Evolutionary conservation across 1,284 basidiomycete genomes (phyloP).

Genomic region (Agroathelia rolfsii): DNA sequence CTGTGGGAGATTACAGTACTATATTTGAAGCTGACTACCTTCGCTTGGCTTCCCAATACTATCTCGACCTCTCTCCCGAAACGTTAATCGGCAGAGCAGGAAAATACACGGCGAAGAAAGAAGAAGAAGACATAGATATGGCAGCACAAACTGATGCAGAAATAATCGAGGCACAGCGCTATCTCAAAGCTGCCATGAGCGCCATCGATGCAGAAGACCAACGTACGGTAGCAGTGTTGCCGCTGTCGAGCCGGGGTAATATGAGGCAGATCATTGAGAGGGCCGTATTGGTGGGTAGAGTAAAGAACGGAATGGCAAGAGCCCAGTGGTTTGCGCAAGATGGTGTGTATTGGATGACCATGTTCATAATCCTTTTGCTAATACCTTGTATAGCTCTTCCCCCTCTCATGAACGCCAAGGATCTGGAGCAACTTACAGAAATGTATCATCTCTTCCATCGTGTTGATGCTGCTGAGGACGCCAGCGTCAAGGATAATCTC

Average conservation of each 20-base stretch:
- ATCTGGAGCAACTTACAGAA: slow-evolving; percentile 36
- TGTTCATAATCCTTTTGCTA: slow-evolving; percentile 4
- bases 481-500: slow-evolving; percentile 54
- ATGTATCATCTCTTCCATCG: slow-evolving; percentile 60
- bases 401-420: slow-evolving; percentile 42
- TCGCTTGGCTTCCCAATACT: slow-evolving; percentile 39
- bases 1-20: slow-evolving; percentile 41
- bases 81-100: too few species aligned
- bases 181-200: too few species aligned
- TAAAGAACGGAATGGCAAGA: too few species aligned
- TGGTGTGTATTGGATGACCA: slow-evolving; percentile 29
- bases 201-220: slow-evolving; percentile 47
- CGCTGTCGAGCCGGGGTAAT: slow-evolving; percentile 36
- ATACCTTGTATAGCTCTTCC: slow-evolving; percentile 38
- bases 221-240: slow-evolving; percentile 41
- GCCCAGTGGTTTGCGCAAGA: slow-evolving; percentile 49
- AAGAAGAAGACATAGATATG: too few species aligned
- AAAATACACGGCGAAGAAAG: too few species aligned
- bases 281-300: slow-evolving; percentile 38
- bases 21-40: slow-evolving; percentile 47
- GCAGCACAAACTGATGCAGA: too few species aligned
- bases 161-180: too few species aligned
- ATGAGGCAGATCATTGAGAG: slow-evolving; percentile 43
- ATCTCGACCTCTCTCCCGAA: too few species aligned
- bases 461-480: slow-evolving; percentile 43